Conservation (phyloP, 2,329 filamentous ascomycete genomes). For the Colletotrichum magnum region DNA sequence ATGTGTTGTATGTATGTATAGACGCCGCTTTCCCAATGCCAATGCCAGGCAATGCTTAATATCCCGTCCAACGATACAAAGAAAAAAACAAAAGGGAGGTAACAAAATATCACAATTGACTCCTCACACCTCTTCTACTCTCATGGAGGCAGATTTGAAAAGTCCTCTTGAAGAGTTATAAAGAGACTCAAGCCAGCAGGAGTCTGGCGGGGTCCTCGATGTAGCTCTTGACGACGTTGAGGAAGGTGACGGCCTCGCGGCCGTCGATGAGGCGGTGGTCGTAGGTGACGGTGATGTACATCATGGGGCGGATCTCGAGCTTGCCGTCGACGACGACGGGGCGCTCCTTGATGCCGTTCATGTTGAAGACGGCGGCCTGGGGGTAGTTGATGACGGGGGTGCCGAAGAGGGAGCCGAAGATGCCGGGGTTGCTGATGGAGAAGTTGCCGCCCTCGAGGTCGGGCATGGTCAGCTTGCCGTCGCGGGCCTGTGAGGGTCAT, state of each 20-base stretch:
- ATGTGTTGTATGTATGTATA: not conserved
- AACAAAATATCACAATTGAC: slow-evolving; percentile 3
- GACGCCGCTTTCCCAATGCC: slow-evolving; percentile 16
- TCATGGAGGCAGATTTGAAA: not conserved
- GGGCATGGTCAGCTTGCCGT: slow-evolving; percentile 83
- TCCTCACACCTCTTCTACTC: not conserved
- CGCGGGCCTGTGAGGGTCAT: slow-evolving; percentile 64
- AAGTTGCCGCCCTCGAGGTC: slow-evolving; percentile 84
- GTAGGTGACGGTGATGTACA: slow-evolving; percentile 67
- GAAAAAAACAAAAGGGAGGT: not conserved
- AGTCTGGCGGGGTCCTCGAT: slow-evolving; percentile 59
- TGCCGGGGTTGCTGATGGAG: slow-evolving; percentile 85
- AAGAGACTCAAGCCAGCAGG: slow-evolving; percentile 61
- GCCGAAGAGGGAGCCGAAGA: slow-evolving; percentile 68
- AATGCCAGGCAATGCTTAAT: slow-evolving; percentile 24
- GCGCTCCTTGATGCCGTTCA: slow-evolving; percentile 69
- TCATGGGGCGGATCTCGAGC: slow-evolving; percentile 57
- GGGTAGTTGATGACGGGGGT: slow-evolving; percentile 85
- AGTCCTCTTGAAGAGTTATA: not conserved
- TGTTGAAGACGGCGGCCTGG: slow-evolving; percentile 74
- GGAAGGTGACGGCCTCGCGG: slow-evolving; percentile 73
- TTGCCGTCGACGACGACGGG: slow-evolving; percentile 72
- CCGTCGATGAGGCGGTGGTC: slow-evolving; percentile 70
- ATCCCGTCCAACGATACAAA: slow-evolving; percentile 20
- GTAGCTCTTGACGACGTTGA: slow-evolving; percentile 50